These are phyloP conservation scores for Colletotrichum sp. DNA, from an alignment of 2,329 filamentous ascomycete genomes.

Conservation along the genomic window DNA sequence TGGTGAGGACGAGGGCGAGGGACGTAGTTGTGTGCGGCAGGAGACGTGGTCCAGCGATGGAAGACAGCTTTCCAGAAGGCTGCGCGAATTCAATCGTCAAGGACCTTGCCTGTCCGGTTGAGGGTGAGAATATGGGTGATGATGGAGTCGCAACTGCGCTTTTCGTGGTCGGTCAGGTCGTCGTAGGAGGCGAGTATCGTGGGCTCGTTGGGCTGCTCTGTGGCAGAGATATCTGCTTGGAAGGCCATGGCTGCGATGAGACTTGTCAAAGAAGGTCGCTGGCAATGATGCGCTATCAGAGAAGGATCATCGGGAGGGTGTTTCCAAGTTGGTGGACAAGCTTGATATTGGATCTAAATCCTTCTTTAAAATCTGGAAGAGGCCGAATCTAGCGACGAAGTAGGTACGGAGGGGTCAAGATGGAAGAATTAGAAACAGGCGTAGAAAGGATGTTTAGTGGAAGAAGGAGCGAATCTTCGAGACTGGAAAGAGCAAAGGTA, in stretches of 20 bases:
- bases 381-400: background rate
- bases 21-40: background rate
- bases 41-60: background rate
- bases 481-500: background rate
- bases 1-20: background rate
- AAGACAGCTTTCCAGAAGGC: background rate
- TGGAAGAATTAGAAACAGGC: fast-evolving
- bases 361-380: background rate
- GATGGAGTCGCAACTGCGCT: background rate
- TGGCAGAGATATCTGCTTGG: background rate
- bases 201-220: background rate
- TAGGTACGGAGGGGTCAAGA: background rate
- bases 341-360: background rate
- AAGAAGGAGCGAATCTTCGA: background rate
- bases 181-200: background rate
- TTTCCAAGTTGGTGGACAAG: background rate
- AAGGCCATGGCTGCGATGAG: background rate
- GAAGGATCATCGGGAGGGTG: background rate
- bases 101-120: background rate
- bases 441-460: background rate
- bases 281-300: background rate
- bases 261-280: too few species aligned
- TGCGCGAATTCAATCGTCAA: background rate
- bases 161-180: background rate
- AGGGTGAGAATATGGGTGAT: background rate